These are phyloP conservation scores for Urochloa ruziziensis DNA, from an alignment of 176 grass and related monocot genomes.

Conservation along the genomic window DNA sequence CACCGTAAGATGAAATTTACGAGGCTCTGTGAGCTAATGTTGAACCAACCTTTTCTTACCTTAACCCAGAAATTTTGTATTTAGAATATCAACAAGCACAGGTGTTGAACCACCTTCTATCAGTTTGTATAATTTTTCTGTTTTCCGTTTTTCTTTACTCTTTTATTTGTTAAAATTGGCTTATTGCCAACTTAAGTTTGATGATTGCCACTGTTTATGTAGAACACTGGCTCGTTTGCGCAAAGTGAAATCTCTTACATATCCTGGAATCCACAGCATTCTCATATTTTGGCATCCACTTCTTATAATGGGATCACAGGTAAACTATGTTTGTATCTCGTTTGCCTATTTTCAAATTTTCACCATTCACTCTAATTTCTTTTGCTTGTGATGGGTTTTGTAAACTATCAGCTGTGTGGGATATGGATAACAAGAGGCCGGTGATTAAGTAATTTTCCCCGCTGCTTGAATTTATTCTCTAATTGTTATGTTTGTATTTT, in stretches of 20 bases:
- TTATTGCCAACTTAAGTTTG: background rate
- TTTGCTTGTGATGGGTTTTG: background rate
- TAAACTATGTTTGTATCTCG: constrained; percentile 6
- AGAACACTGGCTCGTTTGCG: constrained; percentile 76
- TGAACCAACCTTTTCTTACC: too few relatives aligned
- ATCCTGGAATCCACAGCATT: constrained; percentile 81
- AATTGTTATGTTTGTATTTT: background rate
- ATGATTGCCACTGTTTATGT: constrained; percentile 16
- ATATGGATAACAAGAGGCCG: too few relatives aligned
- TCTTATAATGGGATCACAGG: constrained; percentile 93
- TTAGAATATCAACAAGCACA: too few relatives aligned
- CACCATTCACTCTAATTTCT: background rate
- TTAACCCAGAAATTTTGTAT: too few relatives aligned
- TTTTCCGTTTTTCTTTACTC: background rate
- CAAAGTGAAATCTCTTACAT: constrained; percentile 89
- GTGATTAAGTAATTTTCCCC: too few relatives aligned
- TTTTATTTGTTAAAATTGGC: background rate
- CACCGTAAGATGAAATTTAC: too few relatives aligned
- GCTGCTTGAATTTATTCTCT: too few relatives aligned
- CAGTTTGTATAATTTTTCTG: too few relatives aligned
- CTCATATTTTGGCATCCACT: constrained; percentile 60
- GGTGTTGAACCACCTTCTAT: too few relatives aligned
- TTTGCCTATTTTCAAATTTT: too few relatives aligned
- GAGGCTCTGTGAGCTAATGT: too few relatives aligned
- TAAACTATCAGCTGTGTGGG: too few relatives aligned